Conservation (phyloP, 2,329 filamentous ascomycete genomes). For the Microcyclosporella mali region DNA sequence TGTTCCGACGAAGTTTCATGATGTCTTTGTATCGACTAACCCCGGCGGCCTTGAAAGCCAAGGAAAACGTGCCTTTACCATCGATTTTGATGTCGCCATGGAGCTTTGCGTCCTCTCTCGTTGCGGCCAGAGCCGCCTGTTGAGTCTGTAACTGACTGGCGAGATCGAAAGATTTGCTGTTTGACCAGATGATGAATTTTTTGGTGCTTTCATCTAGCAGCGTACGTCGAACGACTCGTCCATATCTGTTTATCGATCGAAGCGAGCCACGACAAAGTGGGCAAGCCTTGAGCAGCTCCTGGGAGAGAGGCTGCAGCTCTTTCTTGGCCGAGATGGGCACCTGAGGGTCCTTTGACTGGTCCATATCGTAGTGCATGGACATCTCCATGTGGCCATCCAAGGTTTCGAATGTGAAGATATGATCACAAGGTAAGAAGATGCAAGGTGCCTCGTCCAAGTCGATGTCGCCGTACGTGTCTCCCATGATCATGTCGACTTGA, state of each 20-base stretch:
- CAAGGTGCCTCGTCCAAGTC: constrained; percentile 56
- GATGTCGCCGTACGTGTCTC: constrained; percentile 51
- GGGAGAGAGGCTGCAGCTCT: constrained; percentile 44
- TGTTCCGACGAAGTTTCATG: background rate
- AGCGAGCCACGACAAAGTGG: constrained; percentile 56
- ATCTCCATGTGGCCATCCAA: constrained; percentile 59
- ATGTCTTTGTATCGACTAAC: constrained; percentile 14
- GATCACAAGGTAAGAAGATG: constrained; percentile 58
- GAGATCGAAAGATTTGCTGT: constrained; percentile 38
- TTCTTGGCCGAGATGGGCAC: constrained; percentile 17
- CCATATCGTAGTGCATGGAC: constrained; percentile 43
- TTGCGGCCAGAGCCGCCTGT: constrained; percentile 10
- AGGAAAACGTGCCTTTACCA: background rate
- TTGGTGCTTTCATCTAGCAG: constrained; percentile 59
- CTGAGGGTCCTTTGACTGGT: constrained; percentile 15
- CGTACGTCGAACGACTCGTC: constrained; percentile 54
- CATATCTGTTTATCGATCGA: constrained; percentile 54
- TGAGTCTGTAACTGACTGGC: constrained; percentile 28
- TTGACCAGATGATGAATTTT: constrained; percentile 55
- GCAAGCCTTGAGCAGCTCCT: constrained; percentile 46
- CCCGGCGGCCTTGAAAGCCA: background rate
- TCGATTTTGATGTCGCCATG: background rate
- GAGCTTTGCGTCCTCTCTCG: constrained; percentile 2
- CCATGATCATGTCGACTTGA: constrained; percentile 53
- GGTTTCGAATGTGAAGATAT: constrained; percentile 54